Evolutionary conservation across 371 early-diverging fungal genomes (phyloP).

Genomic region (Choanephora cucurbitarum): DNA sequence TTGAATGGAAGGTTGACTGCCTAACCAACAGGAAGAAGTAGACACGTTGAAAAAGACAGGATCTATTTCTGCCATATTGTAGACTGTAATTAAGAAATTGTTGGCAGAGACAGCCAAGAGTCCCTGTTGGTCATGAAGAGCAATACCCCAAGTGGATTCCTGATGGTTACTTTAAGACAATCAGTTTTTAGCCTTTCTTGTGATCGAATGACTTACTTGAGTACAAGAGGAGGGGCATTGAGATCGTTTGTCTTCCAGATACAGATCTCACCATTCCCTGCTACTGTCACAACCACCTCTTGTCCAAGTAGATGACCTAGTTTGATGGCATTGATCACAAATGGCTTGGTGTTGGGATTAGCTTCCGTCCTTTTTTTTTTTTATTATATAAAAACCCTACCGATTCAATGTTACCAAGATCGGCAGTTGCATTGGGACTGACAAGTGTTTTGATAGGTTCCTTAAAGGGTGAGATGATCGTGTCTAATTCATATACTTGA

Average conservation of each 20-base stretch:
- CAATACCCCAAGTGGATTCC: conserved; percentile 66
- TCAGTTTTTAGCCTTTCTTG: too few species aligned
- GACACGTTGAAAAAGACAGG: conserved; percentile 18
- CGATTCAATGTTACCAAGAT: conserved; percentile 20
- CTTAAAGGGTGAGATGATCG: conserved; percentile 23
- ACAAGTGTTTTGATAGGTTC: conserved; percentile 17
- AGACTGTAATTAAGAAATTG: conserved; percentile 56
- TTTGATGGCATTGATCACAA: conserved; percentile 63
- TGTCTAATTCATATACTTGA: conserved; percentile 25
- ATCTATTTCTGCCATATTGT: conserved; percentile 33
- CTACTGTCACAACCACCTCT: conserved; percentile 55
- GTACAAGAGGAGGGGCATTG: conserved; percentile 42
- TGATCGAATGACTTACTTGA: too few species aligned
- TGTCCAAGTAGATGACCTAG: conserved; percentile 46
- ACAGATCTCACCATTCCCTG: conserved; percentile 53
- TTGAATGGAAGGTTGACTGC: conserved; percentile 14
- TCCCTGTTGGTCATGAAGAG: conserved; percentile 52
- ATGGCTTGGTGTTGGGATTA: conserved; percentile 17
- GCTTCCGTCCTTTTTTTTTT: neutral
- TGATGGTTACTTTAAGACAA: conserved; percentile 32
- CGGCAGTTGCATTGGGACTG: conserved; percentile 14
- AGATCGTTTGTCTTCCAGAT: conserved; percentile 55
- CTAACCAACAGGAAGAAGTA: conserved; percentile 10
- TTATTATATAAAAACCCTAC: too few species aligned
- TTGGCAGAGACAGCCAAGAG: conserved; percentile 66